Conservation (phyloP, 2,329 filamentous ascomycete species). For the Zasmidium citrigriseum region DNA sequence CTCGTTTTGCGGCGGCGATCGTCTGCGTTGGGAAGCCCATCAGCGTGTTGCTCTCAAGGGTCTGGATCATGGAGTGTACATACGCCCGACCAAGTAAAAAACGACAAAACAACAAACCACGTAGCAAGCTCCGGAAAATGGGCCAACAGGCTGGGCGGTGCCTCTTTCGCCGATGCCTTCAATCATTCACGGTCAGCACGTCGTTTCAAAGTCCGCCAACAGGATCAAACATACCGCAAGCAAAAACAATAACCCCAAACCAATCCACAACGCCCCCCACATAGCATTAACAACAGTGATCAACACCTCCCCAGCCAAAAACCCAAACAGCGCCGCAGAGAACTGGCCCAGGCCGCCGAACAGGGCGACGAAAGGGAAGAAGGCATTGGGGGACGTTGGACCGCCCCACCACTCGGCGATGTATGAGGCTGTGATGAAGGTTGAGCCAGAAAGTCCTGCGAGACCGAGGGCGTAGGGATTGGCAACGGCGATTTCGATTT, state of each 20-base stretch:
- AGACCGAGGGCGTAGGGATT: constrained; percentile 32
- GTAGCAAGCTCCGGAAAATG: not conserved
- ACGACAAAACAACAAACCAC: not conserved
- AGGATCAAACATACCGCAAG: not conserved
- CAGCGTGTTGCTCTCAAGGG: not conserved
- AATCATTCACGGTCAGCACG: not conserved
- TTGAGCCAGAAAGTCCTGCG: constrained; percentile 32
- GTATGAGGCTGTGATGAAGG: constrained; percentile 12
- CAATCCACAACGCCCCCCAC: not conserved
- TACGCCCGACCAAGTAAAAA: not conserved
- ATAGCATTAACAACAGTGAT: not conserved
- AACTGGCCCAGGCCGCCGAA: not conserved
- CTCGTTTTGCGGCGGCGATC: not conserved
- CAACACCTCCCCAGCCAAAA: not conserved
- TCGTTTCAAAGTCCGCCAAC: not conserved
- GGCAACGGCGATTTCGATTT: constrained; percentile 17
- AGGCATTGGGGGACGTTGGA: not conserved
- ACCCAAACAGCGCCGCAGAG: not conserved
- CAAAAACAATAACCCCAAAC: not conserved
- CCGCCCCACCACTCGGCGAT: not conserved
- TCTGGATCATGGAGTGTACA: not conserved
- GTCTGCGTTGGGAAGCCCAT: not conserved
- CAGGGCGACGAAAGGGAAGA: not conserved
- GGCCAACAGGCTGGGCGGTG: not conserved
- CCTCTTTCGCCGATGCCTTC: not conserved